Conservation (phyloP, 192 early-diverging fungal species). For the Haplosporangium gracile region DNA sequence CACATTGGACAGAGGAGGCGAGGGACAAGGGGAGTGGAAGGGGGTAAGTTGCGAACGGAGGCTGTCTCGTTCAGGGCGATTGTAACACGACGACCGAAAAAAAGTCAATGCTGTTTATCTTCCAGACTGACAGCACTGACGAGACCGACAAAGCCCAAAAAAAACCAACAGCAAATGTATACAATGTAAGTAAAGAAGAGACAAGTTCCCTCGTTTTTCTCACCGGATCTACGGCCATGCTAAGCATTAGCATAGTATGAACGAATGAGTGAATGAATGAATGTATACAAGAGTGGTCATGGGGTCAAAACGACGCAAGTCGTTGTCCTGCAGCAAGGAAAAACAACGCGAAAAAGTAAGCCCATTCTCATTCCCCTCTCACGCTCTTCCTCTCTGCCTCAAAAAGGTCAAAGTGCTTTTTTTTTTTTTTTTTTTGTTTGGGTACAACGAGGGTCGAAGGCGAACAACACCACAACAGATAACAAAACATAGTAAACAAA, state of each 20-base stretch:
- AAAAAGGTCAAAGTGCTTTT: constrained; percentile 4
- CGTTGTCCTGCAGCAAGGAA: neutral
- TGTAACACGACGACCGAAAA: neutral
- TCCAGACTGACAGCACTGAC: neutral
- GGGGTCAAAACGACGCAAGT: neutral
- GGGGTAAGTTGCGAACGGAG: no score
- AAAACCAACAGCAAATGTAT: no score
- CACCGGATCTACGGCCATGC: neutral
- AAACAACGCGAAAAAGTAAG: no score
- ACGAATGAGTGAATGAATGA: neutral
- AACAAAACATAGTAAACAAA: neutral
- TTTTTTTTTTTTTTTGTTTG: neutral
- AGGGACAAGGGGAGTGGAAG: neutral
- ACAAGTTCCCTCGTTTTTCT: no score
- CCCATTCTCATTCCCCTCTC: no score
- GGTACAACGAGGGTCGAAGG: neutral
- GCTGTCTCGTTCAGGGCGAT: neutral
- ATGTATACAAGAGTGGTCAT: neutral
- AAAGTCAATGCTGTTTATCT: neutral
- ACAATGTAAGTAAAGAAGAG: no score
- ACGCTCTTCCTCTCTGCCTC: neutral
- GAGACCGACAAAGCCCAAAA: no score
- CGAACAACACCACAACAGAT: neutral
- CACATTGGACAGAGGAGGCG: no score
- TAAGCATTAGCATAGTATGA: neutral